Evolutionary conservation across 2,329 filamentous ascomycete species (phyloP).

Genomic region (Neurospora sp.): DNA sequence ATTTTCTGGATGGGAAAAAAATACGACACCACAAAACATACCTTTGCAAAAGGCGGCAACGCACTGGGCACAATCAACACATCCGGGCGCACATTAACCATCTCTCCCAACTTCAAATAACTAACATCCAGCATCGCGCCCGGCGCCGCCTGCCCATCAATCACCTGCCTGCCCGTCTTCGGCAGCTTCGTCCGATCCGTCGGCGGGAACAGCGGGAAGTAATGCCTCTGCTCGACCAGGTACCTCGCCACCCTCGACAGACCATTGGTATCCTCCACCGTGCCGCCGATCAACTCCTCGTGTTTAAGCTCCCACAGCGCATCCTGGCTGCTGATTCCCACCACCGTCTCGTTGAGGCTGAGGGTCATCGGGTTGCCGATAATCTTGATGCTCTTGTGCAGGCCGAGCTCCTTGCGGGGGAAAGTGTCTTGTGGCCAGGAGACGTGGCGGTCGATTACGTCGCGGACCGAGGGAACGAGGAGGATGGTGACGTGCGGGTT

Average conservation of each 20-base stretch:
- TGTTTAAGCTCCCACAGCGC: conserved; percentile 70
- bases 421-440: conserved; percentile 67
- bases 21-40: conserved; percentile 29
- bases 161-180: conserved; percentile 48
- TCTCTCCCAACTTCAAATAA: conserved; percentile 83
- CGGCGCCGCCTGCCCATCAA: conserved; percentile 40
- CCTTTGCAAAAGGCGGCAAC: conserved; percentile 80
- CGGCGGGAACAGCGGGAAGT: conserved; percentile 81
- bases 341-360: conserved; percentile 74
- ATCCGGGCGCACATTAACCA: conserved; percentile 78
- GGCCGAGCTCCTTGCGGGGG: conserved; percentile 58
- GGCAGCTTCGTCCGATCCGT: conserved; percentile 57
- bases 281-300: conserved; percentile 57
- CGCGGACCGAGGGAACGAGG: conserved; percentile 72
- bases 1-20: neutral
- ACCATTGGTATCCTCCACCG: conserved; percentile 46
- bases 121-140: conserved; percentile 74
- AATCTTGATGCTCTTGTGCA: conserved; percentile 66
- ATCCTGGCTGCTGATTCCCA: conserved; percentile 78
- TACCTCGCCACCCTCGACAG: conserved; percentile 65
- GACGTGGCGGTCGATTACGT: conserved; percentile 71
- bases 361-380: conserved; percentile 88
- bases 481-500: conserved; percentile 74
- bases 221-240: conserved; percentile 82
- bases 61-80: conserved; percentile 74